Conservation (phyloP, 257 asterid genomes). For the Fraxinus pennsylvanica region DNA sequence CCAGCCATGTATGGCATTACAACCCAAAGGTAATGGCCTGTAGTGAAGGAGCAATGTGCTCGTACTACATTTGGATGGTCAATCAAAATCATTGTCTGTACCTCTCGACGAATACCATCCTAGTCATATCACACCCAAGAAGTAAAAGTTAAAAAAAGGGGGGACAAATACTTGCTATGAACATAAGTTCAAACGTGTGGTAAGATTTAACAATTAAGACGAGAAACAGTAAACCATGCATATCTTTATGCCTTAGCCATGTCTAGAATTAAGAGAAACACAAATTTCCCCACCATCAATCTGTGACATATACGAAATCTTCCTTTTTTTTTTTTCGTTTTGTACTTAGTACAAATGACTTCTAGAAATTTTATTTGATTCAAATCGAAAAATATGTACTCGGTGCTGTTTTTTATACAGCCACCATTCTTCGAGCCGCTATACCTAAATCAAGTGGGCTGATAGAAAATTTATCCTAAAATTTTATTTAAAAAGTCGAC, state of each 20-base stretch:
- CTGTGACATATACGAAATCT: neutral
- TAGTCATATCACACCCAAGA: conserved; percentile 37
- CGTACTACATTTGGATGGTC: conserved; percentile 88
- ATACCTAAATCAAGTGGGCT: conserved; percentile 5
- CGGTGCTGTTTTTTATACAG: neutral
- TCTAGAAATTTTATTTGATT: neutral
- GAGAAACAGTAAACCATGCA: conserved; percentile 16
- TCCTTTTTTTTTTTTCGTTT: neutral
- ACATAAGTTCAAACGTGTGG: conserved; percentile 12
- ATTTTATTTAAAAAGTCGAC: no score
- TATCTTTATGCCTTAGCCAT: conserved; percentile 16
- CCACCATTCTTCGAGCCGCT: neutral
- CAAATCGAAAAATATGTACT: neutral
- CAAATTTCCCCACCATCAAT: conserved; percentile 20
- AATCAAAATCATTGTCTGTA: conserved; percentile 82
- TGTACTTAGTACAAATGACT: neutral
- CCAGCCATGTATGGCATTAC: conserved; percentile 99
- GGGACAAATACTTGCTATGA: neutral
- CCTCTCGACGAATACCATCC: conserved; percentile 99
- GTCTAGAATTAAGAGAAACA: conserved; percentile 24
- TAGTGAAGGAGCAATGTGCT: conserved; percentile 91
- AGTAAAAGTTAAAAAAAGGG: neutral
- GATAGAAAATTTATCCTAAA: neutral
- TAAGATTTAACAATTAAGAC: conserved; percentile 21
- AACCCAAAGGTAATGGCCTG: conserved; percentile 90